Conservation (phyloP, 208 protist genomes). For the Trichomonas tenax region DNA sequence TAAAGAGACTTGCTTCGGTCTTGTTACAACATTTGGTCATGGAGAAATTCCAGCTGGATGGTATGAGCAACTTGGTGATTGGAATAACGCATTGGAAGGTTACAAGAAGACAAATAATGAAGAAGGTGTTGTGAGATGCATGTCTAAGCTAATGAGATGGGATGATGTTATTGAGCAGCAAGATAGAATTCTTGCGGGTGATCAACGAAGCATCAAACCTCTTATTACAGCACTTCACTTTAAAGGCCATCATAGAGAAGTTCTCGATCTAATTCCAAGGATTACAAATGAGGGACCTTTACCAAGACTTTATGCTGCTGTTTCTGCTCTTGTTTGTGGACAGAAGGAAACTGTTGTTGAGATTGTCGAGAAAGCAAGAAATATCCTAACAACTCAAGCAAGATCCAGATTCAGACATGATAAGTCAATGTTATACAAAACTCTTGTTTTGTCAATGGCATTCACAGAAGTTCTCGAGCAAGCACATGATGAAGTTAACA, state of each 20-base stretch:
- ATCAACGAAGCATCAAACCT: neutral
- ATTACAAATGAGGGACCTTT: neutral
- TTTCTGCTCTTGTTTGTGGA: neutral
- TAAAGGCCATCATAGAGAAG: neutral
- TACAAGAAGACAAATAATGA: neutral
- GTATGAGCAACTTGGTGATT: neutral
- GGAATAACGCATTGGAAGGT: neutral
- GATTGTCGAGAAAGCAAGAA: neutral
- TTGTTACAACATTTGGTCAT: neutral
- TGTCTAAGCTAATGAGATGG: neutral
- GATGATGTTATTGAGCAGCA: neutral
- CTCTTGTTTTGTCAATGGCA: neutral
- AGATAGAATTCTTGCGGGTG: neutral
- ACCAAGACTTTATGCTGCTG: neutral
- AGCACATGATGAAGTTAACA: neutral
- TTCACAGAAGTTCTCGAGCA: neutral
- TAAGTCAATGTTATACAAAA: neutral
- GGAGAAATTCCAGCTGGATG: neutral
- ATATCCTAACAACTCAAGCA: neutral
- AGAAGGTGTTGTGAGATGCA: neutral
- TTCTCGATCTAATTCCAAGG: neutral
- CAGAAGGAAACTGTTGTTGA: neutral
- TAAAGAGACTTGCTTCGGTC: neutral
- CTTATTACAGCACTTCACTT: neutral
- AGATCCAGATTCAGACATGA: neutral